phyloP scores from a whole-genome alignment of 1,284 basidiomycete genomes.

The Leccinum subfulvum region DNA sequence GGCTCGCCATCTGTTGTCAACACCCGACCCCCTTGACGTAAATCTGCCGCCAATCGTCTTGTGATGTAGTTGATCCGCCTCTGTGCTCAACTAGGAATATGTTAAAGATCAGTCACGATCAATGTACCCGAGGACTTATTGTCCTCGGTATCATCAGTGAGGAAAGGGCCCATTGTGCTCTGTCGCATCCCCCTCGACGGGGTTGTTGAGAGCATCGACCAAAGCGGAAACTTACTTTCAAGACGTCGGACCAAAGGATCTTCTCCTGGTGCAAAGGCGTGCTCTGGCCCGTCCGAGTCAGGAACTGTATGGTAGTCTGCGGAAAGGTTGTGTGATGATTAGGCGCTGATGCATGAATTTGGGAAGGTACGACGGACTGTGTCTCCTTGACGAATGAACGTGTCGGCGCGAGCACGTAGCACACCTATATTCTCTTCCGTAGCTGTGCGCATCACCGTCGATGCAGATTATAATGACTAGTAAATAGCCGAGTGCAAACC shows the following conservation, averaged over 20 bases:
- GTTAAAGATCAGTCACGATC: too few species aligned
- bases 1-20: slow-evolving; percentile 66
- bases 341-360: background rate
- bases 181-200: too few species aligned
- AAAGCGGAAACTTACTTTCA: slow-evolving; percentile 71
- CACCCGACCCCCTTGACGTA: slow-evolving; percentile 70
- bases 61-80: too few species aligned
- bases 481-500: too few species aligned
- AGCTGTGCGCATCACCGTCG: too few species aligned
- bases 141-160: too few species aligned
- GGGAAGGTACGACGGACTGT: slow-evolving; percentile 34
- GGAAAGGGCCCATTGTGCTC: too few species aligned
- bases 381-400: slow-evolving; percentile 67
- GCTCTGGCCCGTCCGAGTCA: slow-evolving; percentile 74
- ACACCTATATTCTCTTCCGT: slow-evolving; percentile 37
- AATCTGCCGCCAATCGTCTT: slow-evolving; percentile 50
- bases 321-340: slow-evolving; percentile 48
- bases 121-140: too few species aligned
- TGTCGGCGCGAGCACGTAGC: slow-evolving; percentile 43
- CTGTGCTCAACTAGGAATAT: too few species aligned
- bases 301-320: slow-evolving; percentile 71
- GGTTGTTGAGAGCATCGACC: slow-evolving; percentile 35
- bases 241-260: slow-evolving; percentile 78
- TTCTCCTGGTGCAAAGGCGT: slow-evolving; percentile 78
- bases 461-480: too few species aligned